Evolutionary conservation across 2,329 filamentous ascomycete species (phyloP).

Genomic region (Ciborinia camelliae): DNA sequence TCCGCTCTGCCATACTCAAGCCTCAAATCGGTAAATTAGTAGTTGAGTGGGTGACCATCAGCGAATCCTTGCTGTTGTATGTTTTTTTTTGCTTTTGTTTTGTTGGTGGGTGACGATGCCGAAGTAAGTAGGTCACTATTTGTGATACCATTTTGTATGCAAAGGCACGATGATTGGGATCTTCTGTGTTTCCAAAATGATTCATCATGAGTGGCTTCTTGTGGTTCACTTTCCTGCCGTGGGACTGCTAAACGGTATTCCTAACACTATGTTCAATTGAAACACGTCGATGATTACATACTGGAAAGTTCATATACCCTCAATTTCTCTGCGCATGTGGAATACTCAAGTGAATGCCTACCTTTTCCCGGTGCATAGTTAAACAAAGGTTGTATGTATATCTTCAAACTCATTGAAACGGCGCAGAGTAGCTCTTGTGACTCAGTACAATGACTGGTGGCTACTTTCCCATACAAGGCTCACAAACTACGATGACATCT

Average conservation of each 20-base stretch:
- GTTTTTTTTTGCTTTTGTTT: constrained; percentile 2
- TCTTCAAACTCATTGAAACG: no score
- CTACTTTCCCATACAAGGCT: background rate
- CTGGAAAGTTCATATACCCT: background rate
- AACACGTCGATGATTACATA: background rate
- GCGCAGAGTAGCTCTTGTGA: background rate
- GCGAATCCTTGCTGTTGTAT: constrained; percentile 18
- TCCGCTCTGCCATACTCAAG: constrained; percentile 19
- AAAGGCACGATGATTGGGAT: background rate
- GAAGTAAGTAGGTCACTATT: background rate
- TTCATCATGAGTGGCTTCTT: no score
- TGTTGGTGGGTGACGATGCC: constrained; percentile 8
- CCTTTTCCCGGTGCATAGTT: background rate
- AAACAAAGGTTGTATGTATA: background rate
- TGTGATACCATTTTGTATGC: background rate
- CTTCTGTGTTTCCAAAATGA: background rate
- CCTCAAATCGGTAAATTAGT: constrained; percentile 16
- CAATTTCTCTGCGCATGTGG: background rate
- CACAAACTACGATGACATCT: background rate
- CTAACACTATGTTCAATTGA: background rate
- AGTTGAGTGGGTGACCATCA: constrained; percentile 19
- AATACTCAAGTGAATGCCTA: background rate
- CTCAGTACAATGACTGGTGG: background rate
- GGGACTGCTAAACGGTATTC: background rate
- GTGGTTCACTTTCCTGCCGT: background rate